Conservation (phyloP, 495 filamentous ascomycete species). For the Aspergillus mulundensis region DNA sequence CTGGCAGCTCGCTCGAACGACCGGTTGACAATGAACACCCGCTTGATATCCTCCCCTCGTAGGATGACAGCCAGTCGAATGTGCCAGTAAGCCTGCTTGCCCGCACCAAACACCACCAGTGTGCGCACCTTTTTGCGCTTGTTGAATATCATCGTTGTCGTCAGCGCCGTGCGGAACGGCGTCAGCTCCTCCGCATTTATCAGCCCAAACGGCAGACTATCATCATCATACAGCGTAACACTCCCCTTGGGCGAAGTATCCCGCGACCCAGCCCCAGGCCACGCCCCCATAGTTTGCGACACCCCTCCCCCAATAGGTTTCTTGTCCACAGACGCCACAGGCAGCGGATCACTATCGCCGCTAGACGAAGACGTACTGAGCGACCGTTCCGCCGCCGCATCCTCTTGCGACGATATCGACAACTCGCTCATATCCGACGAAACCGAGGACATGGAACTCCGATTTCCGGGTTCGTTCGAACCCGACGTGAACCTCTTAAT, state of each 20-base stretch:
- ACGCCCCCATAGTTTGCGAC: slow-evolving; percentile 34
- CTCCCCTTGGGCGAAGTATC: slow-evolving; percentile 70
- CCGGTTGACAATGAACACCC: slow-evolving; percentile 75
- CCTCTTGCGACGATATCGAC: slow-evolving; percentile 37
- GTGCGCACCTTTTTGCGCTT: slow-evolving; percentile 67
- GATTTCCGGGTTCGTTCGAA: slow-evolving; percentile 7
- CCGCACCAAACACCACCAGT: slow-evolving; percentile 82
- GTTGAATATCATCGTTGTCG: slow-evolving; percentile 67
- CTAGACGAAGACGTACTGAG: slow-evolving; percentile 20
- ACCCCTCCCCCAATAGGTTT: slow-evolving; percentile 26
- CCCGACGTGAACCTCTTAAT: slow-evolving; percentile 14
- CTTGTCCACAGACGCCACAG: slow-evolving; percentile 35
- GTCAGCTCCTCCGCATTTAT: slow-evolving; percentile 84
- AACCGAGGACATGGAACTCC: slow-evolving; percentile 35
- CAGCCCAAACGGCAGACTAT: slow-evolving; percentile 70
- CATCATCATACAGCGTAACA: slow-evolving; percentile 65
- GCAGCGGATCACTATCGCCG: slow-evolving; percentile 21
- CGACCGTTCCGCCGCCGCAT: slow-evolving; percentile 1
- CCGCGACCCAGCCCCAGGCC: slow-evolving; percentile 38
- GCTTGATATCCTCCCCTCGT: slow-evolving; percentile 64
- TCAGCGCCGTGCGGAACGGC: slow-evolving; percentile 88
- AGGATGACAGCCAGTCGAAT: slow-evolving; percentile 75
- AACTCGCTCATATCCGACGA: slow-evolving; percentile 40
- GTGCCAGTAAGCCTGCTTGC: slow-evolving; percentile 92
- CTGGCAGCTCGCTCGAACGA: slow-evolving; percentile 58